Conservation (phyloP, 768 basidiomycete genomes). For the Hortiboletus campestris region DNA sequence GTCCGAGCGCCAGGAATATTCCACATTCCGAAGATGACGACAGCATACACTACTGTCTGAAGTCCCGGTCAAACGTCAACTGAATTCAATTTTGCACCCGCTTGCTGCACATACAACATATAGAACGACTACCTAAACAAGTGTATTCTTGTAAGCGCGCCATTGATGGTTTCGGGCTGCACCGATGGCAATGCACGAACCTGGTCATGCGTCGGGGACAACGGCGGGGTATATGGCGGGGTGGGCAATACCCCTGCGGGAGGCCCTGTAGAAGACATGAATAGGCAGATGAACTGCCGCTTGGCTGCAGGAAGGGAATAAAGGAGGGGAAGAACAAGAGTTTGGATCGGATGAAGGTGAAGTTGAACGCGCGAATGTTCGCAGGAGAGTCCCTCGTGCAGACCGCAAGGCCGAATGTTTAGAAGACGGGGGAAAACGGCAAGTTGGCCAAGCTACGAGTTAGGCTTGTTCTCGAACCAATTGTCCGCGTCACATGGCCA, state of each 20-base stretch:
- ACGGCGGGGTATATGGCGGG: constrained; percentile 38
- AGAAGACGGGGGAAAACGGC: constrained; percentile 8
- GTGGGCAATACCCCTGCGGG: constrained; percentile 35
- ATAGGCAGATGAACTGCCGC: constrained; percentile 32
- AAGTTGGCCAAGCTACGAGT: constrained; percentile 1
- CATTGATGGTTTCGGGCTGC: constrained; percentile 18
- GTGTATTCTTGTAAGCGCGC: constrained; percentile 19
- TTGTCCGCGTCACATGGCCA: constrained; percentile 16
- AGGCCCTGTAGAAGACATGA: constrained; percentile 35
- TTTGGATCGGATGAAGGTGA: constrained; percentile 15
- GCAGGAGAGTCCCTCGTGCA: constrained; percentile 28
- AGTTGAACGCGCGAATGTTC: constrained; percentile 23
- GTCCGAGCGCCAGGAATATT: constrained; percentile 78
- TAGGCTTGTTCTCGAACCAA: constrained; percentile 12
- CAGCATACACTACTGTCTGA: constrained; percentile 81
- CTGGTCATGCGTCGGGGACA: constrained; percentile 71
- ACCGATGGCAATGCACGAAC: constrained; percentile 38
- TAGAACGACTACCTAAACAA: constrained; percentile 62
- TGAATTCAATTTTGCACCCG: constrained; percentile 7
- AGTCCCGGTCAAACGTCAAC: constrained; percentile 6
- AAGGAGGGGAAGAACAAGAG: constrained; percentile 2
- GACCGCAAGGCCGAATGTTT: constrained; percentile 28
- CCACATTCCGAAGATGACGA: constrained; percentile 87
- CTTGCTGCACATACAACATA: constrained; percentile 59
- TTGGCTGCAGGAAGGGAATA: constrained; percentile 4